Evolutionary conservation across 352 stramenopile species (phyloP), one percentile per base, ranked within the genome.

Genomic region (Aphanomyces cochlioides): DNA sequence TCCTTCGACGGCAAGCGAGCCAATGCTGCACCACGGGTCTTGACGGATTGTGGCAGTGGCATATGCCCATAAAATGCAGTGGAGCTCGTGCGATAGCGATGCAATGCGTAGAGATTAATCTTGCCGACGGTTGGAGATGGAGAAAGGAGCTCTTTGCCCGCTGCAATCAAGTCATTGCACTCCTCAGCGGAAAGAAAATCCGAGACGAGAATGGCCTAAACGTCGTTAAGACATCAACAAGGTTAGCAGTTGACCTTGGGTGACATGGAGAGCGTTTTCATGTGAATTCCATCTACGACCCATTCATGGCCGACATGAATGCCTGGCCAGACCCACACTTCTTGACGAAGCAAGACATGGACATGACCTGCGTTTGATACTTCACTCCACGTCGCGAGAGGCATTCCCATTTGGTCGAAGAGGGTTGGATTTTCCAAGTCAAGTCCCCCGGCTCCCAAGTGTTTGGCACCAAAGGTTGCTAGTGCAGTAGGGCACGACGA

Each of bases 301-400:
- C 54, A 72, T 48, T 56, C 45, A 28, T 72, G 39, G 10, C 66
- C 66, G 13, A 72, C 39, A 0, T 19, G 12, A 53, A 72, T 69
- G 8, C 66, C 66, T 19, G 66, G 66, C 66, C 66, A 72, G 15
- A 72, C 66, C 66, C 66, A 72, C 36, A 67, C 36, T 38, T 72
- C 43, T 60, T 54, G 36, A 39, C 67, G 15, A 6, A 72, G 53
- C 17, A 72, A 43, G 17, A 72, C 37, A 56, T 72, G 58, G 13
- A 72, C 54, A 56, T 34, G 47, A 2, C 15, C 53, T 10, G 54
- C 8, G 28, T 34, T n/a, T 65, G 10, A 43, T 2, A 70, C 45
- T 8, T 21, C 48, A 28, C 66, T 39, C 54, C 54, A 66, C 40
- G 66, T 47, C 17, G 40, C 12, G 7, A 66, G 38, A 15, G 17